Evolutionary conservation across 2,329 filamentous ascomycete species (phyloP).

Genomic region (Hymenoscyphus fructigenus): DNA sequence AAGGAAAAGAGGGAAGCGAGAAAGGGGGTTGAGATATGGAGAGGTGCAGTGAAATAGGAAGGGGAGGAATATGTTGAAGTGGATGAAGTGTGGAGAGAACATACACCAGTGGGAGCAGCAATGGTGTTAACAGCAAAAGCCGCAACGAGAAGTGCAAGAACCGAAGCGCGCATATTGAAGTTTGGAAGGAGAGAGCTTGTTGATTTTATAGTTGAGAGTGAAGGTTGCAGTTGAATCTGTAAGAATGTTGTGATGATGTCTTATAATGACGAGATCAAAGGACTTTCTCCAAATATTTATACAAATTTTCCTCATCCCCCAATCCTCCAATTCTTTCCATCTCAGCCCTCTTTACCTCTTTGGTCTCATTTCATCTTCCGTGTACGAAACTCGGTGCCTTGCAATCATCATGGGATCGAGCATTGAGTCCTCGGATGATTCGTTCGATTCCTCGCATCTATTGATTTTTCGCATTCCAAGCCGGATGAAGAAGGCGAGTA

Average conservation of each 20-base stretch:
- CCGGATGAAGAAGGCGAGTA: neutral
- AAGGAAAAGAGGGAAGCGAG: too few species aligned
- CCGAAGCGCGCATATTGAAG: constrained; percentile 8
- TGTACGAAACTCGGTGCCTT: neutral
- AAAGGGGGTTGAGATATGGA: neutral
- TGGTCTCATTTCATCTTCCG: neutral
- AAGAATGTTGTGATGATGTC: constrained; percentile 2
- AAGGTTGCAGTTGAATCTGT: neutral
- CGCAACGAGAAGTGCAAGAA: constrained; percentile 3
- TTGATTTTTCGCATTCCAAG: neutral
- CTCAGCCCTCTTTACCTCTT: too few species aligned
- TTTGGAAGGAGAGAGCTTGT: neutral
- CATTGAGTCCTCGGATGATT: neutral
- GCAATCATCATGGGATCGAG: neutral
- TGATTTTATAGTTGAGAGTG: neutral
- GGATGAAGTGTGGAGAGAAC: too few species aligned
- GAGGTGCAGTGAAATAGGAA: neutral
- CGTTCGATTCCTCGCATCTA: constrained; percentile 1
- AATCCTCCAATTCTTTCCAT: neutral
- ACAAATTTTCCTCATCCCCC: neutral
- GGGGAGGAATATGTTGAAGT: neutral
- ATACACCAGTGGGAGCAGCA: constrained; percentile 9
- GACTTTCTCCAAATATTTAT: constrained; percentile 1
- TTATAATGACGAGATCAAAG: neutral
- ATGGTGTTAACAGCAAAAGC: constrained; percentile 7